Percentiles rank a stretch among this genome's conserved stretches.
phyloP scores from a whole-genome alignment of 345 rosid species.

The Geranium brycei region DNA sequence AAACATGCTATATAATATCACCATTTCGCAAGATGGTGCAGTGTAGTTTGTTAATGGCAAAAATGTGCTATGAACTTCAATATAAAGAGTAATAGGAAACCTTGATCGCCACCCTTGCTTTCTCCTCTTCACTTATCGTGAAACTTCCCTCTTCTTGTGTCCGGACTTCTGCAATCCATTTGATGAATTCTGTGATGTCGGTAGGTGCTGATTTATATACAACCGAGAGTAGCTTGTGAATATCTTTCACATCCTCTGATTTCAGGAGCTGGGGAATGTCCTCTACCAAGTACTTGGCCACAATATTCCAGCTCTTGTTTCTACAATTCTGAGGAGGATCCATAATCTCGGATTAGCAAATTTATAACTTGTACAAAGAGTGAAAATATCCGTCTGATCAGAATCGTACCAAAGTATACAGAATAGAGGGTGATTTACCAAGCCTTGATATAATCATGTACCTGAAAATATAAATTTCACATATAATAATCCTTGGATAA shows the following conservation, averaged over 20 bases:
- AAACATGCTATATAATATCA: too few relatives aligned
- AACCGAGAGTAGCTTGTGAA: background rate
- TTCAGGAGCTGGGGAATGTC: background rate
- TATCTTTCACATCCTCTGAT: background rate
- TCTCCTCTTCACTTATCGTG: background rate
- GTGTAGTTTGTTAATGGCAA: too few relatives aligned
- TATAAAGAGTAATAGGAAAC: background rate
- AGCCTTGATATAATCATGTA: conserved; percentile 68
- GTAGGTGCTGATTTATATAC: background rate
- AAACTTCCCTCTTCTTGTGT: background rate
- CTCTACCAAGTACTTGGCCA: background rate
- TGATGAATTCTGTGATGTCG: background rate
- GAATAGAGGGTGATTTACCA: conserved; percentile 47
- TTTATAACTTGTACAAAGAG: too few relatives aligned
- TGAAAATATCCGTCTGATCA: too few relatives aligned
- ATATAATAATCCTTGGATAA: too few relatives aligned
- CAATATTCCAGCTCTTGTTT: background rate
- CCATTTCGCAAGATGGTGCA: too few relatives aligned
- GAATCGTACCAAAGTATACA: conserved; percentile 50
- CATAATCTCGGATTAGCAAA: too few relatives aligned
- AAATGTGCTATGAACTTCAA: too few relatives aligned
- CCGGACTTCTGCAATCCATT: background rate
- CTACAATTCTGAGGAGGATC: background rate
- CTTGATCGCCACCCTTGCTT: background rate
- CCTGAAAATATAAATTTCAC: conserved; percentile 23